These are phyloP conservation scores for Wolfiporia cocos DNA, from an alignment of 1,284 basidiomycete species.

Conservation along the genomic window DNA sequence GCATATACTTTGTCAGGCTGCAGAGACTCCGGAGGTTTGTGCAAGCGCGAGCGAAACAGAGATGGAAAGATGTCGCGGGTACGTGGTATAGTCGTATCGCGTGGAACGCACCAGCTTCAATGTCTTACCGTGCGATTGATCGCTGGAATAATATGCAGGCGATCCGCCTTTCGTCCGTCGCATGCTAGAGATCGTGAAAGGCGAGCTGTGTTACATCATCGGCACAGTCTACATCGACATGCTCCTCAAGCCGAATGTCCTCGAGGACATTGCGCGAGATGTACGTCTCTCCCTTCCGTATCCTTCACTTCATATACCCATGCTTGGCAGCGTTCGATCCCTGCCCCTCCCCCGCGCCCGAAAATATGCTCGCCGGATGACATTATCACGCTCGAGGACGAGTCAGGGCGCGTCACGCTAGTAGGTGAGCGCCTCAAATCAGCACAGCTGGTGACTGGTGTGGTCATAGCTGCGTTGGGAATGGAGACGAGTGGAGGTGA, in stretches of 20 bases:
- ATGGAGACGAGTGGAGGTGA: conserved; percentile 87
- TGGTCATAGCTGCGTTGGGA: conserved; percentile 87
- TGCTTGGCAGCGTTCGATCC: conserved; percentile 75
- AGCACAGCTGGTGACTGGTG: conserved; percentile 77
- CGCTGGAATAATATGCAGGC: conserved; percentile 47
- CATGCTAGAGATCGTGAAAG: conserved; percentile 86
- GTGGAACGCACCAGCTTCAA: no score
- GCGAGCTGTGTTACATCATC: conserved; percentile 83
- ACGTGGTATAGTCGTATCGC: no score
- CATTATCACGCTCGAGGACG: conserved; percentile 89
- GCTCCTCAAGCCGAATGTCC: conserved; percentile 95
- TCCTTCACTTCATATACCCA: not conserved
- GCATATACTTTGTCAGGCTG: conserved; percentile 85
- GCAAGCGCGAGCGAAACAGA: conserved; percentile 52
- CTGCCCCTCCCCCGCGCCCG: conserved; percentile 67
- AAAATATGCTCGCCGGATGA: conserved; percentile 82
- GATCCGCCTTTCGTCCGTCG: conserved; percentile 73
- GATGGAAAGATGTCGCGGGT: conserved; percentile 69
- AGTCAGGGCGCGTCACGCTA: conserved; percentile 86
- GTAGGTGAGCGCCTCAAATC: conserved; percentile 63
- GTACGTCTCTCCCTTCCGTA: conserved; percentile 43
- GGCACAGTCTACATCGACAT: conserved; percentile 98
- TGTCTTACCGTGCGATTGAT: no score
- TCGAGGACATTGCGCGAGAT: conserved; percentile 91
- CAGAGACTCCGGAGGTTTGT: conserved; percentile 59